phyloP scores from a whole-genome alignment of 1,139 yeast genomes.

The Candida anutae region DNA sequence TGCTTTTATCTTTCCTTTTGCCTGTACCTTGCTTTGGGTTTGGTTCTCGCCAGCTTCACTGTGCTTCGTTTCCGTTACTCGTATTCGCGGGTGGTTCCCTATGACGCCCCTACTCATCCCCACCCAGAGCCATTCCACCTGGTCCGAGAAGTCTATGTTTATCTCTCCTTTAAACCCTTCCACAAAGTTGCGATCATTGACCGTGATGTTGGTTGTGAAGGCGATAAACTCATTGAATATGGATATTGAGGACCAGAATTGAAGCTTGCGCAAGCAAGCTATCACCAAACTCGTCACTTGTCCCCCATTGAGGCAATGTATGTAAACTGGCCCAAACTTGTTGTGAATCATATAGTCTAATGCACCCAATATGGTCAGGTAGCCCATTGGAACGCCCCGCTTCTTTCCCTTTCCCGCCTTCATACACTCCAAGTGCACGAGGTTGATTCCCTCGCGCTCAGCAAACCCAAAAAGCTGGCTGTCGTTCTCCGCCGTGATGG shows the following conservation, averaged over 20 bases:
- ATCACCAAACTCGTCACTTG: constrained; percentile 77
- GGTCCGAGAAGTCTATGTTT: constrained; percentile 37
- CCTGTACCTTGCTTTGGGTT: too few relatives aligned
- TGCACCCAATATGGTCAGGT: constrained; percentile 51
- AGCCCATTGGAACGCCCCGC: constrained; percentile 71
- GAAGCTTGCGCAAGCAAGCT: constrained; percentile 78
- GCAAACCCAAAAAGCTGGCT: constrained; percentile 47
- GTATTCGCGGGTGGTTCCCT: constrained; percentile 35
- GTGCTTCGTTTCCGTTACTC: constrained; percentile 17
- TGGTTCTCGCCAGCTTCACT: neutral
- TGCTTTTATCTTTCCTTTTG: too few relatives aligned
- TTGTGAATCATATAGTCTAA: constrained; percentile 54
- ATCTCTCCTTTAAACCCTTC: constrained; percentile 70
- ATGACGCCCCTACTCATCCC: constrained; percentile 58
- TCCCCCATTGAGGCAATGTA: constrained; percentile 88
- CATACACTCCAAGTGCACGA: constrained; percentile 62
- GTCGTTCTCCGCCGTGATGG: constrained; percentile 50
- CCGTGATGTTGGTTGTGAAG: constrained; percentile 71
- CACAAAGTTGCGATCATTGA: constrained; percentile 76
- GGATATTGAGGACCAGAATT: constrained; percentile 86
- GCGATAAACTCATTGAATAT: constrained; percentile 80
- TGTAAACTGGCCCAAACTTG: constrained; percentile 60
- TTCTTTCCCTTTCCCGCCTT: constrained; percentile 68
- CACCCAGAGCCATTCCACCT: constrained; percentile 70
- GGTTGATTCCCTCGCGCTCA: constrained; percentile 31